A percentile compares a stretch with the other conserved stretches of the same genome.
These are phyloP conservation scores for Claviceps capensis DNA, from an alignment of 2,329 filamentous ascomycete genomes.

Conservation along the genomic window DNA sequence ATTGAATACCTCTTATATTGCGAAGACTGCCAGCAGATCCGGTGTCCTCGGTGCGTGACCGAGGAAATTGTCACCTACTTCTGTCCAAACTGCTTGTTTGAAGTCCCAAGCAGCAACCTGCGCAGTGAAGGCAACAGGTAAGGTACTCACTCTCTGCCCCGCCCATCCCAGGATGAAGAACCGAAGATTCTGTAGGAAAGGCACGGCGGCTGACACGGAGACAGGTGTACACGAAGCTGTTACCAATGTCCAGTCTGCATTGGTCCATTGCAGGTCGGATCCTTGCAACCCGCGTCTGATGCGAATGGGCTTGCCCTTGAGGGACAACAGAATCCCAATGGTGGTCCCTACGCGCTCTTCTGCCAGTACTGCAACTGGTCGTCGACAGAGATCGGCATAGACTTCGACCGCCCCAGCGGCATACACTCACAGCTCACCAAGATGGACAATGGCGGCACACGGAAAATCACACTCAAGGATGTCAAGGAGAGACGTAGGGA, in stretches of 20 bases:
- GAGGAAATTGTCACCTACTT: conserved; percentile 95
- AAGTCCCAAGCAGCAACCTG: conserved; percentile 85
- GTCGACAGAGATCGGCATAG: conserved; percentile 75
- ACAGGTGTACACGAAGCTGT: conserved; percentile 81
- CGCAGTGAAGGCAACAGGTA: conserved; percentile 90
- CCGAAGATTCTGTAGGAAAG: neutral
- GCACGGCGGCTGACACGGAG: conserved; percentile 6
- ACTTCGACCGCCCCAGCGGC: conserved; percentile 79
- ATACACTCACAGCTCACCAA: conserved; percentile 70
- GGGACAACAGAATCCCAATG: conserved; percentile 14
- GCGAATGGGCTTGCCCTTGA: conserved; percentile 30
- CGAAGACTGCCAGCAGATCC: conserved; percentile 92
- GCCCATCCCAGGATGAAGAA: too few species aligned
- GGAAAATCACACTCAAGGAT: conserved; percentile 36
- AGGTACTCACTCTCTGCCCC: neutral
- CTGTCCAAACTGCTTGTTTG: conserved; percentile 89
- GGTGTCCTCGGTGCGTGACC: conserved; percentile 79
- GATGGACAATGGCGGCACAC: conserved; percentile 47
- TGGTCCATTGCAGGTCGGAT: conserved; percentile 62
- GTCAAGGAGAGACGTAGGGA: conserved; percentile 38
- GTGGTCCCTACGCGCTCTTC: conserved; percentile 58
- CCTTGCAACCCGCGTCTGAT: conserved; percentile 45
- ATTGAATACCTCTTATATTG: conserved; percentile 92
- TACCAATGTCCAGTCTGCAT: conserved; percentile 90
- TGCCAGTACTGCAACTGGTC: conserved; percentile 93